Evolutionary conservation across 208 protist genomes (phyloP).

Genomic region (Borovskyia barvae): DNA sequence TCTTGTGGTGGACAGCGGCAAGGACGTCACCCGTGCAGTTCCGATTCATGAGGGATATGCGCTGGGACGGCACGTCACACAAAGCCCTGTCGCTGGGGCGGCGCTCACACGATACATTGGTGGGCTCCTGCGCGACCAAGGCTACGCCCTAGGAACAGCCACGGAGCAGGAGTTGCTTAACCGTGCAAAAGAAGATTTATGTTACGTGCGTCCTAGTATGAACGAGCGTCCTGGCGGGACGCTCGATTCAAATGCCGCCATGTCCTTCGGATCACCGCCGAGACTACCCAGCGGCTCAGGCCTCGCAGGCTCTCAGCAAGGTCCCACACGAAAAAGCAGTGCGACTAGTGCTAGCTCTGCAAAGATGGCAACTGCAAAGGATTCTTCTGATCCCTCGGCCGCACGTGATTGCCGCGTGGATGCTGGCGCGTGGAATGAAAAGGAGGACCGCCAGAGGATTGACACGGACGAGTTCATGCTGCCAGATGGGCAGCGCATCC

Average conservation of each 20-base stretch:
- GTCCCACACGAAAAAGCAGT: not conserved
- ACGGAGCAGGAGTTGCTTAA: constrained; percentile 87
- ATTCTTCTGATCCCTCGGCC: not conserved
- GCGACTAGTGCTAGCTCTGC: not conserved
- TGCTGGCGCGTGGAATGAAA: not conserved
- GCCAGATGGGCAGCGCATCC: constrained; percentile 87
- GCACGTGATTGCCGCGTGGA: not conserved
- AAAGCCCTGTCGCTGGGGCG: constrained; percentile 73
- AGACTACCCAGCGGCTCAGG: not conserved
- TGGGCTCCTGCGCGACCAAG: constrained; percentile 60
- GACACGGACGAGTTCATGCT: too few relatives aligned
- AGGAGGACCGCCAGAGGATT: too few relatives aligned
- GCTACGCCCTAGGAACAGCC: constrained; percentile 89
- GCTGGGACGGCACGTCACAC: constrained; percentile 82
- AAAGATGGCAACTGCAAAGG: not conserved
- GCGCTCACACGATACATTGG: constrained; percentile 84
- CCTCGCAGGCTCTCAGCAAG: not conserved
- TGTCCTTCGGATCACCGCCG: not conserved
- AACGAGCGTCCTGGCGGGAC: not conserved
- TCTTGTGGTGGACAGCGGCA: constrained; percentile 92
- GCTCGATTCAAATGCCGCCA: not conserved
- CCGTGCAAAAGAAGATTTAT: constrained; percentile 90
- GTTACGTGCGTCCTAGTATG: constrained; percentile 64
- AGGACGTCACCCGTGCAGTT: constrained; percentile 79
- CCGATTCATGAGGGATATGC: constrained; percentile 94